Base-by-base conservation (phyloP, 2,329 filamentous ascomycete species). In the Fusarium nygamai region DNA sequence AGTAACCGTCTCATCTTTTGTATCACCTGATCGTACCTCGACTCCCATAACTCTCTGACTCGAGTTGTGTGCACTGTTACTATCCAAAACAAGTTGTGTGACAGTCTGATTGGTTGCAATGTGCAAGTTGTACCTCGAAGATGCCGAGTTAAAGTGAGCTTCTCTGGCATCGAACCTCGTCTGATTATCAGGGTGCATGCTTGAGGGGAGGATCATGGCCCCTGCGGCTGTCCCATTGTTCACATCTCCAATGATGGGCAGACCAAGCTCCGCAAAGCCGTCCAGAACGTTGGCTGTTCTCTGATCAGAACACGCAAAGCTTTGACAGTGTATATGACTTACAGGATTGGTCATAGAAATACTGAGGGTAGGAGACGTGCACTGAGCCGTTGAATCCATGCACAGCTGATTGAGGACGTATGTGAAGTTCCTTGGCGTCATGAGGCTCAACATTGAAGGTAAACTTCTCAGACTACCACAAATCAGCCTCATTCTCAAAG, bases 191-290 rank as follows among this genome's bases (percentile, higher is more conserved):
- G 65, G 48, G 17, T 69, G 46, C 60, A 72, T 69, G 60, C 69
- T 73, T 17, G 71, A 73, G 13, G 71, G 69, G n/a, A 73, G 48
- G 2, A 72, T 33, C 46, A 54, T 66, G 31, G 60, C 60, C 27
- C 68, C 70, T 19, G 69, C 43, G 17, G 70, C 69, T 22, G 39
- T 60, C 34, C 70, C 64, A 36, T 58, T 72, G 41, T 73, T 73
- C 22, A 50, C 24, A 16, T 73, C 70, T 5, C n/a, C 31, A 17
- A 72, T 47, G 20, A 73, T 59, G 20, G 70, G 69, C 4, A 73
- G 41, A 4, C 69, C 69, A 9, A 73, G 60, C 41, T 73, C 69
- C 11, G 46, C 48, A 22, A 68, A 73, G 1, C 64, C 70, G 0
- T 62, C 43, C 5, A 73, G 46, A 14, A 72, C 48, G 22, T 72